Conservation (phyloP, 139 green algal genomes). For the Microglena sp. region DNA sequence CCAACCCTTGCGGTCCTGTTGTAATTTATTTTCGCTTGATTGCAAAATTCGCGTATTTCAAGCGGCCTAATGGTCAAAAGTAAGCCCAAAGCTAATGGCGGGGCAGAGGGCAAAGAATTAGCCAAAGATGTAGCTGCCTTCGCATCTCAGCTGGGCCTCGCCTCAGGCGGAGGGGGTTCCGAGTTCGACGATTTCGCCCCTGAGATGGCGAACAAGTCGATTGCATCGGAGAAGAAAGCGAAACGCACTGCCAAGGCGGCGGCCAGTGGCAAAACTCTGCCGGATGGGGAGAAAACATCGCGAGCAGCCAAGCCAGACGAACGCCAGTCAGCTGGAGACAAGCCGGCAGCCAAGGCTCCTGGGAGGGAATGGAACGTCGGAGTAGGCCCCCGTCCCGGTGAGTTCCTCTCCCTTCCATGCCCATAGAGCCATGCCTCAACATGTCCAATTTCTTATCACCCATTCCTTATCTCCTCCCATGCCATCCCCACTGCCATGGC, state of each 20-base stretch:
- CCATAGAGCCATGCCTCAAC: not conserved
- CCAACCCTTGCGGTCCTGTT: no score
- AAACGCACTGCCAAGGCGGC: not conserved
- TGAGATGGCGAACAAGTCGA: slow-evolving; percentile 22
- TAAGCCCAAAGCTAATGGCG: no score
- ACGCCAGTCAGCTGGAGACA: not conserved
- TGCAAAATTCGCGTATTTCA: no score
- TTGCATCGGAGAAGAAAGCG: slow-evolving; percentile 6
- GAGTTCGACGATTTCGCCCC: slow-evolving; percentile 71
- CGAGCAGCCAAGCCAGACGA: not conserved
- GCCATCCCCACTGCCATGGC: not conserved
- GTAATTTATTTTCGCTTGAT: no score
- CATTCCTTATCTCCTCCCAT: not conserved
- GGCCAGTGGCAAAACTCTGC: slow-evolving; percentile 10
- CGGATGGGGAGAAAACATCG: not conserved
- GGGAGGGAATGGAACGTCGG: slow-evolving; percentile 42
- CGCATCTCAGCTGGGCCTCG: slow-evolving; percentile 45
- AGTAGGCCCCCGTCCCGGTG: slow-evolving; percentile 46
- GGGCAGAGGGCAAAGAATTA: no score
- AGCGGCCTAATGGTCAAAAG: no score
- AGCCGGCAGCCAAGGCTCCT: not conserved
- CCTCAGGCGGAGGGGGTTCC: slow-evolving; percentile 10
- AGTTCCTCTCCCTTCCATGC: no score
- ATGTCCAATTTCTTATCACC: not conserved
- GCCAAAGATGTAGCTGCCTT: slow-evolving; percentile 49